These are phyloP conservation scores for Candida mesenterica DNA, from an alignment of 1,139 yeast genomes.

Conservation along the genomic window DNA sequence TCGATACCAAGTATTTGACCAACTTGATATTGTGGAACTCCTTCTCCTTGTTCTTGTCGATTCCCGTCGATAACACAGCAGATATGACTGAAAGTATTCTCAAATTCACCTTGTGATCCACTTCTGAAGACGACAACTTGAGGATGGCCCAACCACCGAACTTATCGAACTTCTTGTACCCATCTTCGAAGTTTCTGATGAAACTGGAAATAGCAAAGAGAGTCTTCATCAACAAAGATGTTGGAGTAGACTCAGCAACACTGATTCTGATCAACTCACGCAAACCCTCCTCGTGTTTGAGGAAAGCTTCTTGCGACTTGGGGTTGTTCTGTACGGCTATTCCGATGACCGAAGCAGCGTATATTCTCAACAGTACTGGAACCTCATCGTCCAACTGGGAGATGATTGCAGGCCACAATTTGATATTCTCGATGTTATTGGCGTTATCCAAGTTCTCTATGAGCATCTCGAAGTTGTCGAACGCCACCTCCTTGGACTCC, in stretches of 20 bases:
- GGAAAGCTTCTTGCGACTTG: slow-evolving; percentile 64
- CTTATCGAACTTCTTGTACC: slow-evolving; percentile 53
- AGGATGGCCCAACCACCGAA: slow-evolving; percentile 62
- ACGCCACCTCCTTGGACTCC: slow-evolving; percentile 69
- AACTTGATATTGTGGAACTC: slow-evolving; percentile 44
- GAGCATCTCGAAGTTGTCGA: slow-evolving; percentile 91
- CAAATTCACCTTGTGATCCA: slow-evolving; percentile 41
- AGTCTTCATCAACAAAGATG: slow-evolving; percentile 56
- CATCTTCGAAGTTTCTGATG: slow-evolving; percentile 66
- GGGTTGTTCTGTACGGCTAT: slow-evolving; percentile 92
- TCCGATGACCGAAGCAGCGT: slow-evolving; percentile 76
- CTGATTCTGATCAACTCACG: slow-evolving; percentile 24
- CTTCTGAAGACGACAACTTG: slow-evolving; percentile 16
- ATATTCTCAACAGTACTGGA: slow-evolving; percentile 43
- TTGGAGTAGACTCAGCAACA: slow-evolving; percentile 17
- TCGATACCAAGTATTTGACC: slow-evolving; percentile 33
- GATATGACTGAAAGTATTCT: slow-evolving; percentile 58
- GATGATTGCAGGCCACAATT: slow-evolving; percentile 73
- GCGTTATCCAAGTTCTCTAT: slow-evolving; percentile 95
- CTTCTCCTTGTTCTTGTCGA: slow-evolving; percentile 35
- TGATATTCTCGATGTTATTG: slow-evolving; percentile 80
- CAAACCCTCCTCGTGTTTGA: slow-evolving; percentile 51
- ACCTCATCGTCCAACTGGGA: slow-evolving; percentile 44
- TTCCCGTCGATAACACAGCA: slow-evolving; percentile 54
- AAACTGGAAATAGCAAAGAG: slow-evolving; percentile 75